Percentiles rank a stretch among this genome's conserved stretches.
phyloP scores from a whole-genome alignment of 148 eudicot genomes.

The Salicornia ramosissima region DNA sequence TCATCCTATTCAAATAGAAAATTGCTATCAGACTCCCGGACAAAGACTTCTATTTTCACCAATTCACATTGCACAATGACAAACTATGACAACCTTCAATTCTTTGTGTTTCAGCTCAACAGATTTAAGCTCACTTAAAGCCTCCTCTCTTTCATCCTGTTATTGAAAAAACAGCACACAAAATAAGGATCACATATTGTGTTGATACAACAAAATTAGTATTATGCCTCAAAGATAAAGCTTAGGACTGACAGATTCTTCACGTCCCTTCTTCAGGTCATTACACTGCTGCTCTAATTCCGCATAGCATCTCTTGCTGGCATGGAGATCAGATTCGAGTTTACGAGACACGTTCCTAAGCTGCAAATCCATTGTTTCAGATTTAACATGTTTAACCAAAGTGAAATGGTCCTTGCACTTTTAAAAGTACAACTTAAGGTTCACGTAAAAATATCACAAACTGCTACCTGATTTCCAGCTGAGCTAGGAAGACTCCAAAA shows the following conservation, averaged over 20 bases:
- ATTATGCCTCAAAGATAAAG: slow-evolving; percentile 7
- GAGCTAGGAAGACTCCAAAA: slow-evolving; percentile 99
- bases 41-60: neutral
- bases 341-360: slow-evolving; percentile 65
- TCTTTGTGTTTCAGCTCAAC: slow-evolving; percentile 64
- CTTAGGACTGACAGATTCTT: slow-evolving; percentile 67
- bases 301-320: slow-evolving; percentile 57
- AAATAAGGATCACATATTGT: slow-evolving; percentile 15
- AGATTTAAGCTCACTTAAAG: slow-evolving; percentile 62
- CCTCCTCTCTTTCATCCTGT: slow-evolving; percentile 91
- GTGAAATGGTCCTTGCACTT: neutral
- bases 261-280: slow-evolving; percentile 78
- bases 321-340: slow-evolving; percentile 69
- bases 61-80: neutral
- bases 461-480: slow-evolving; percentile 93
- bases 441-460: slow-evolving; percentile 1
- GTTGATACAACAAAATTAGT: neutral
- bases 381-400: slow-evolving; percentile 3
- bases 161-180: slow-evolving; percentile 14
- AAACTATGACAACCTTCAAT: slow-evolving; percentile 51
- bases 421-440: neutral
- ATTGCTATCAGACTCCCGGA: slow-evolving; percentile 4
- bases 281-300: slow-evolving; percentile 65
- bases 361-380: slow-evolving; percentile 34
- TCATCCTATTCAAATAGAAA: slow-evolving; percentile 47